A percentile compares a stretch with the other conserved stretches of the same genome.
Conservation (phyloP, 2,329 filamentous ascomycete species). For the Talaromyces amestolkiae region DNA sequence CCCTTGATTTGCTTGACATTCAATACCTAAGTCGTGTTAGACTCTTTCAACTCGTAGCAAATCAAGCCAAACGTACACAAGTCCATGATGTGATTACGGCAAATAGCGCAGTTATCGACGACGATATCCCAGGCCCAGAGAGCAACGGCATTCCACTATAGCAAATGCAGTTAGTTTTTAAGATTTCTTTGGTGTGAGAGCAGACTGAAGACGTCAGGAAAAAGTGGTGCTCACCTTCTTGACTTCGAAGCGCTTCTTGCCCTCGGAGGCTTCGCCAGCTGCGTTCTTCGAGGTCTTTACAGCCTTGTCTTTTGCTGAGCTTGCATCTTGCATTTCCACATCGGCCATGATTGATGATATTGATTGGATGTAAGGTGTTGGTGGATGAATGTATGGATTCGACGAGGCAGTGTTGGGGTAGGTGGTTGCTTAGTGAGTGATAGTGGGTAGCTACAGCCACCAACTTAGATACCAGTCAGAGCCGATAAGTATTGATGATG, state of each 20-base stretch:
- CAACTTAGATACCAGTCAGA: background rate
- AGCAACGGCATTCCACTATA: constrained; percentile 94
- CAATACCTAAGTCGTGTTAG: constrained; percentile 64
- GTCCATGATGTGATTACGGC: constrained; percentile 99
- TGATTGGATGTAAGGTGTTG: background rate
- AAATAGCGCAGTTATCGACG: constrained; percentile 99
- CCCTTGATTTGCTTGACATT: constrained; percentile 97
- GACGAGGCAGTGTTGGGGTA: background rate
- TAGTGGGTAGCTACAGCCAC: constrained; percentile 7
- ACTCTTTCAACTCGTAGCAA: background rate
- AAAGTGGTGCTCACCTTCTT: constrained; percentile 71
- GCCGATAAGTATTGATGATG: background rate
- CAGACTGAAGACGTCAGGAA: constrained; percentile 6
- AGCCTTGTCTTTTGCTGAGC: constrained; percentile 41
- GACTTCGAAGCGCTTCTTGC: constrained; percentile 95
- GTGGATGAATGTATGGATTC: background rate
- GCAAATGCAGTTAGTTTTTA: background rate
- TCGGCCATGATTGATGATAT: constrained; percentile 68
- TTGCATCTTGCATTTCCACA: constrained; percentile 92
- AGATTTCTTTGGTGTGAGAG: background rate
- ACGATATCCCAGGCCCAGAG: constrained; percentile 99
- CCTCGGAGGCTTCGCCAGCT: constrained; percentile 54
- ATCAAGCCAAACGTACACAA: constrained; percentile 62
- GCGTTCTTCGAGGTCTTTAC: constrained; percentile 58
- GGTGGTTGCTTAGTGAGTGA: background rate